Conservation (phyloP, 129 eudicot genomes). For the Silybum marianum region DNA sequence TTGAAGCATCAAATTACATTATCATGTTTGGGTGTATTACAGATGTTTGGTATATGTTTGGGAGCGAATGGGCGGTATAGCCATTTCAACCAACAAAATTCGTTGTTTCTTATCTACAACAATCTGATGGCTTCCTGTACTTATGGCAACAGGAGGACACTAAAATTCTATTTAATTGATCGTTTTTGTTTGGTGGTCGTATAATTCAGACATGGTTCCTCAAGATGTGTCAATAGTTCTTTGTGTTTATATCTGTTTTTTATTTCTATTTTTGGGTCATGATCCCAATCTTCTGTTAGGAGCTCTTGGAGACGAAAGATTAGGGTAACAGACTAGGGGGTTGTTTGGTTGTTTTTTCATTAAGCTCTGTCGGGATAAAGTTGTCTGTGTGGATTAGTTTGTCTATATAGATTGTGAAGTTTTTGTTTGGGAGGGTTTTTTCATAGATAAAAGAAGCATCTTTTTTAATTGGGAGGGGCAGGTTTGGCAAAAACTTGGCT, state of each 20-base stretch:
- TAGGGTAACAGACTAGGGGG: neutral
- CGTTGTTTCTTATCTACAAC: neutral
- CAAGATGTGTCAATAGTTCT: neutral
- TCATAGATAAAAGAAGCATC: no score
- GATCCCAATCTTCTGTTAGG: neutral
- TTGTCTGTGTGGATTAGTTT: no score
- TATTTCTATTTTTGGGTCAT: neutral
- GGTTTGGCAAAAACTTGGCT: no score
- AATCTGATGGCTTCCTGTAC: neutral
- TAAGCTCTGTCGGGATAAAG: no score
- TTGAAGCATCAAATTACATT: neutral
- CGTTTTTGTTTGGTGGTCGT: neutral
- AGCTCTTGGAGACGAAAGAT: neutral
- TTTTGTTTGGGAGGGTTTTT: no score
- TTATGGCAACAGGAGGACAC: neutral
- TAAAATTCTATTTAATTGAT: neutral
- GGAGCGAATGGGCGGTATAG: neutral
- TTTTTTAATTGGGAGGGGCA: no score
- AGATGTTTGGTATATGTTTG: neutral
- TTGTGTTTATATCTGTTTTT: slow-evolving; percentile 1
- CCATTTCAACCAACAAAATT: neutral
- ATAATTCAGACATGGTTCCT: neutral
- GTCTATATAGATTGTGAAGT: no score
- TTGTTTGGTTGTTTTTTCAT: no score
- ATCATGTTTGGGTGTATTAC: neutral